Percentiles rank a stretch among this genome's conserved stretches.
phyloP scores from a whole-genome alignment of 1,139 yeast species.

The Lipomyces yarrowii region DNA sequence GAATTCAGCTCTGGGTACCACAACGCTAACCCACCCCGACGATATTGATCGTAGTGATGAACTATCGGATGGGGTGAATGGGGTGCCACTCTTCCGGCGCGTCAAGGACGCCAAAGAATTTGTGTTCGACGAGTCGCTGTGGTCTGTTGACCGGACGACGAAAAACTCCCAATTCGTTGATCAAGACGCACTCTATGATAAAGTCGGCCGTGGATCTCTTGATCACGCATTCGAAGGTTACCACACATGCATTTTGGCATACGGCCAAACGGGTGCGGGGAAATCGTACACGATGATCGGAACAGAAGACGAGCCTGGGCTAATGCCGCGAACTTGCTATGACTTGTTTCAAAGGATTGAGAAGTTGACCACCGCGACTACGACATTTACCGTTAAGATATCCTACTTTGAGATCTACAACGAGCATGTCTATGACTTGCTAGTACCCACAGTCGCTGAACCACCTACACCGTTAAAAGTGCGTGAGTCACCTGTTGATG shows the following conservation, averaged over 20 bases:
- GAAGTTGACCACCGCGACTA: slow-evolving; percentile 43
- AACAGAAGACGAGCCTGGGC: slow-evolving; percentile 52
- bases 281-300: slow-evolving; percentile 80
- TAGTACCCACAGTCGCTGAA: slow-evolving; percentile 38
- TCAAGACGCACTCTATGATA: slow-evolving; percentile 55
- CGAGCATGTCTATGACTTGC: slow-evolving; percentile 65
- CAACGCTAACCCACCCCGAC: slow-evolving; percentile 35
- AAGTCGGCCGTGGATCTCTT: slow-evolving; percentile 59
- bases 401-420: slow-evolving; percentile 75
- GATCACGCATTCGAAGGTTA: slow-evolving; percentile 67
- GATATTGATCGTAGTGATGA: slow-evolving; percentile 8
- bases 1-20: slow-evolving; percentile 28
- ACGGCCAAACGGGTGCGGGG: slow-evolving; percentile 74
- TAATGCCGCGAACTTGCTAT: slow-evolving; percentile 61
- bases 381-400: slow-evolving; percentile 53
- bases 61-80: background rate
- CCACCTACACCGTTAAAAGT: slow-evolving; percentile 48
- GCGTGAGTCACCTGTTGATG: slow-evolving; percentile 56
- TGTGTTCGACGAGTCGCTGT: slow-evolving; percentile 60
- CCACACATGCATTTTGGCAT: slow-evolving; percentile 75
- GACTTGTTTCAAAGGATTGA: slow-evolving; percentile 56
- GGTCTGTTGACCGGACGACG: slow-evolving; percentile 54
- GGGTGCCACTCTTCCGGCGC: slow-evolving; percentile 11
- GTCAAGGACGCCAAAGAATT: slow-evolving; percentile 44
- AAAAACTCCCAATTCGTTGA: slow-evolving; percentile 44